Evolutionary conservation across 2,329 filamentous ascomycete species (phyloP).

Genomic region (Aspergillus fumigatiaffinis): DNA sequence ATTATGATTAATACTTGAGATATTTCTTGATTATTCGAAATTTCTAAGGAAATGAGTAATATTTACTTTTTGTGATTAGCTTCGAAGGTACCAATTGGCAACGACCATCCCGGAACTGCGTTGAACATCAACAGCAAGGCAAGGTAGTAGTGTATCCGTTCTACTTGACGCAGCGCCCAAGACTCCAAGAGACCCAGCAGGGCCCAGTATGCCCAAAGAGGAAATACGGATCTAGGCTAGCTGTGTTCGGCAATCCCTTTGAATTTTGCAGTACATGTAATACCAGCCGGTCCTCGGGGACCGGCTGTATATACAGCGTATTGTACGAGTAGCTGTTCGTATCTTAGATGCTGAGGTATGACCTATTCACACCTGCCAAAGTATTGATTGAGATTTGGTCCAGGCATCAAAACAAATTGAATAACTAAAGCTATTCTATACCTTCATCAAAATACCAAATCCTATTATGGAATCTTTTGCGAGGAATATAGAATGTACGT

Average conservation of each 20-base stretch:
- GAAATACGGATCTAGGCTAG: neutral
- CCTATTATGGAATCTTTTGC: neutral
- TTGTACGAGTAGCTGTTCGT: neutral
- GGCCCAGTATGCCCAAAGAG: neutral
- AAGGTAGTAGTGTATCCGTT: neutral
- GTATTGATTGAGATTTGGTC: neutral
- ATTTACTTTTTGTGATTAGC: neutral
- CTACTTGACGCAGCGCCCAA: neutral
- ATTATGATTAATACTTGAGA: neutral
- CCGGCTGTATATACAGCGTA: neutral
- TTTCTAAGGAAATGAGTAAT: neutral
- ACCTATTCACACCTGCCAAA: neutral
- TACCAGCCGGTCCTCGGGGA: neutral
- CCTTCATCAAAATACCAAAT: neutral
- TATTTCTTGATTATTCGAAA: neutral
- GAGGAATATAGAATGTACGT: neutral
- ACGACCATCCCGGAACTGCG: neutral
- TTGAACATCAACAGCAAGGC: neutral
- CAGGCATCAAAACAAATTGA: neutral
- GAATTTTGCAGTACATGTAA: neutral
- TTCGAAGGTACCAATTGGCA: neutral
- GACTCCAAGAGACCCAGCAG: neutral
- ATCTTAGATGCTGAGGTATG: neutral
- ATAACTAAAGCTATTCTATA: neutral
- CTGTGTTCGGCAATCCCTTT: neutral